Percentiles rank a stretch among this genome's conserved stretches.
Evolutionary conservation across 2,329 filamentous ascomycete species (phyloP).

Genomic region (Sphaerulina musiva): DNA sequence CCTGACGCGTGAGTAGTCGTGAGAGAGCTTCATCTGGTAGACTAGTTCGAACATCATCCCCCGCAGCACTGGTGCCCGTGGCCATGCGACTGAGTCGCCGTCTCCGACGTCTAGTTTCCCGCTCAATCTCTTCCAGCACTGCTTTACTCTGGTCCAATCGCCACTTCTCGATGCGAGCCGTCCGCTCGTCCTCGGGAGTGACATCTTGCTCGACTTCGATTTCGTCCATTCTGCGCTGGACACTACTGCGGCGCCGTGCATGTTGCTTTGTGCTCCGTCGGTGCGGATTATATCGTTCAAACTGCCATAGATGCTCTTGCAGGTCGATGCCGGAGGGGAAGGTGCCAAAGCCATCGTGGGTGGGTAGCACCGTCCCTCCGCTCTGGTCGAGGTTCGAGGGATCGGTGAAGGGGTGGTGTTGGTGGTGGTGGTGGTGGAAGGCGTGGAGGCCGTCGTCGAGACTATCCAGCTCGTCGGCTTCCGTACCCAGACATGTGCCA

Average conservation of each 20-base stretch:
- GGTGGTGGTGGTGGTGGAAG: slow-evolving; percentile 56
- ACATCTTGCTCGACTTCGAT: slow-evolving; percentile 46
- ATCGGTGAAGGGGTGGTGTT: slow-evolving; percentile 42
- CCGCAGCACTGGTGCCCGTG: slow-evolving; percentile 11
- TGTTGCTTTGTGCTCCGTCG: slow-evolving; percentile 50
- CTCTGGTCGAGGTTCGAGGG: slow-evolving; percentile 50
- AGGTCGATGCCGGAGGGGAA: slow-evolving; percentile 57
- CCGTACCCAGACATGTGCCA: slow-evolving; percentile 40
- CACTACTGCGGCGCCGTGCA: slow-evolving; percentile 49
- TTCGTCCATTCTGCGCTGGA: slow-evolving; percentile 52
- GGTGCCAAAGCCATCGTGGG: slow-evolving; percentile 84
- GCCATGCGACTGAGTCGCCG: slow-evolving; percentile 58
- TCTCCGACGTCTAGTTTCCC: slow-evolving; percentile 61
- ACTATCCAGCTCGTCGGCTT: slow-evolving; percentile 62
- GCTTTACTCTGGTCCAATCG: slow-evolving; percentile 81
- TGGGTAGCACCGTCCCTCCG: slow-evolving; percentile 68
- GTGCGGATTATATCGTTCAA: slow-evolving; percentile 75
- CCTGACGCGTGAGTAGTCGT: slow-evolving; percentile 15
- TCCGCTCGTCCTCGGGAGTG: slow-evolving; percentile 63
- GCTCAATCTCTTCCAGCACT: slow-evolving; percentile 81
- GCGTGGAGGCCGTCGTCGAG: slow-evolving; percentile 86
- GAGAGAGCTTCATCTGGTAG: slow-evolving; percentile 19
- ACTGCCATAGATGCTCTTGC: slow-evolving; percentile 82
- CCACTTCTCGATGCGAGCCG: slow-evolving; percentile 84
- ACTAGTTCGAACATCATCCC: slow-evolving; percentile 6